Evolutionary conservation across 495 filamentous ascomycete genomes (phyloP).

Genomic region (Penicillium parvum): DNA sequence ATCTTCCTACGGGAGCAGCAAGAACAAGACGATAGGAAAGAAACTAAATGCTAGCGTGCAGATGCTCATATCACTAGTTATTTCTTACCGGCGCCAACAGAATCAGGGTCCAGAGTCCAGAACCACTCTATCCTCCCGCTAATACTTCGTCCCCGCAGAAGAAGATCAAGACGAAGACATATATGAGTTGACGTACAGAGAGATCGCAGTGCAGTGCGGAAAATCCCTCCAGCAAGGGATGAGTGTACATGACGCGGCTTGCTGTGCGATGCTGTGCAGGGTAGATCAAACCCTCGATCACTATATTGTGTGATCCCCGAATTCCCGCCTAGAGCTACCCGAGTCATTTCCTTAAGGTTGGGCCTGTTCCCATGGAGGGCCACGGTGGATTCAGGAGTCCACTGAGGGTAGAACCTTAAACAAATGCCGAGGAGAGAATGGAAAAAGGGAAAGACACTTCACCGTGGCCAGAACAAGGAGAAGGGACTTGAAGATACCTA

Average conservation of each 20-base stretch:
- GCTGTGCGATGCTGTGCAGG: no score
- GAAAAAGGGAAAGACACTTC: no score
- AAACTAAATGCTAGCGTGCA: slow-evolving; percentile 3
- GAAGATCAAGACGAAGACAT: slow-evolving; percentile 6
- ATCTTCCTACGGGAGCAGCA: slow-evolving; percentile 4
- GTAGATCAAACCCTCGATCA: no score
- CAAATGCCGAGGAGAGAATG: no score
- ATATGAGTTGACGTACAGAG: slow-evolving; percentile 3
- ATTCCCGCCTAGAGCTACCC: not conserved
- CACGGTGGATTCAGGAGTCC: no score
- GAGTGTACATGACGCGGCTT: slow-evolving; percentile 14
- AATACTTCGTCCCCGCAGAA: slow-evolving; percentile 13
- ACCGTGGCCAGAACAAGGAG: no score
- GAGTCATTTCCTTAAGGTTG: slow-evolving; percentile 16
- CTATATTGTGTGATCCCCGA: no score
- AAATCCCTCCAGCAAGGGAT: slow-evolving; percentile 18
- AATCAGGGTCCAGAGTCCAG: slow-evolving; percentile 4
- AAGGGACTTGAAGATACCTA: no score
- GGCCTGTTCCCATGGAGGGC: slow-evolving; percentile 8
- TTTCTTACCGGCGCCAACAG: not conserved
- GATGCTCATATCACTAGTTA: not conserved
- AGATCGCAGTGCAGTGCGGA: slow-evolving; percentile 6
- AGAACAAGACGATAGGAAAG: not conserved
- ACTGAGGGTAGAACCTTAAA: no score
- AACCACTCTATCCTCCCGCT: slow-evolving; percentile 9